Evolutionary conservation across 2,329 filamentous ascomycete genomes (phyloP).

Genomic region (Aspergillus sp.): DNA sequence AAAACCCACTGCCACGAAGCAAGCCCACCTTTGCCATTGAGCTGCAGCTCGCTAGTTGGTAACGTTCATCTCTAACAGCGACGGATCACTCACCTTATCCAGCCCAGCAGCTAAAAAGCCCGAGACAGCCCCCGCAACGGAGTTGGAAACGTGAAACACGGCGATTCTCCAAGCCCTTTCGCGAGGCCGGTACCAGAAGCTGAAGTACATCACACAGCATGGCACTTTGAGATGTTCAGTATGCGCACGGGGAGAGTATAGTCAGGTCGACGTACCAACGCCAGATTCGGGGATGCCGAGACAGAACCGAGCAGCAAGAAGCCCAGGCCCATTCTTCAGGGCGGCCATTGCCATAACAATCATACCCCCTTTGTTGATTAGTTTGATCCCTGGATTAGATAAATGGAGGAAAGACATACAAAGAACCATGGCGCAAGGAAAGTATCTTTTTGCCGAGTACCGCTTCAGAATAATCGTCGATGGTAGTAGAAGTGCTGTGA

Average conservation of each 20-base stretch:
- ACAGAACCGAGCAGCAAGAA: neutral
- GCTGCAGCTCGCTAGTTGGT: neutral
- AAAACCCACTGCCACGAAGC: neutral
- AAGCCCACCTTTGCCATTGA: neutral
- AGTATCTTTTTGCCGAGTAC: neutral
- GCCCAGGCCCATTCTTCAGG: neutral
- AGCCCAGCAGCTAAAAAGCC: neutral
- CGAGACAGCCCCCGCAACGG: neutral
- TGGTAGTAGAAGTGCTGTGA: neutral
- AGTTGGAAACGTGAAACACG: constrained; percentile 1
- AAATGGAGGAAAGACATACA: neutral
- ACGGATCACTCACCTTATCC: neutral
- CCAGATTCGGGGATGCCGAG: constrained; percentile 1
- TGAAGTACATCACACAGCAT: constrained; percentile 1
- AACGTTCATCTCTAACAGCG: neutral
- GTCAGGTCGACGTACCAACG: neutral
- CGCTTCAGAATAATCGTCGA: neutral
- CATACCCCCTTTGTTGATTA: neutral
- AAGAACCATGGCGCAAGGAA: neutral
- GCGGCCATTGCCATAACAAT: neutral
- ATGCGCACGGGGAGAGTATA: neutral
- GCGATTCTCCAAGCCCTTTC: neutral
- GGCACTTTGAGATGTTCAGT: neutral
- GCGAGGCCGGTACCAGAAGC: constrained; percentile 1
- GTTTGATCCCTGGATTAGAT: neutral